Evolutionary conservation across 257 asterid genomes (phyloP), one percentile per base, ranked within the genome.

Genomic region (Voacanga thouarsii): DNA sequence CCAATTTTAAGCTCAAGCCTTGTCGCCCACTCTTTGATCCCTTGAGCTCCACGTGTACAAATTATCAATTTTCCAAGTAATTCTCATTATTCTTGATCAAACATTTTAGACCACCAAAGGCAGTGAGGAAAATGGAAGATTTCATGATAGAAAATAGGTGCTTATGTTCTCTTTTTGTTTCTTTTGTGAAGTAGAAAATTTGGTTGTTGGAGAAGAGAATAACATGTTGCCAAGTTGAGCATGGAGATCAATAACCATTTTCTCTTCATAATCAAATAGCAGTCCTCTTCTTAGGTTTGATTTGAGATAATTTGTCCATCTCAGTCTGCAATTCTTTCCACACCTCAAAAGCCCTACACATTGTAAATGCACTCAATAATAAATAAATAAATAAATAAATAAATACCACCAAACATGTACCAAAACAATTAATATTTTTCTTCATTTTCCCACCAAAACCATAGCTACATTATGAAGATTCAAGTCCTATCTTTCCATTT

Each of bases 181-280:
- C 14, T 18, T 39, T 3, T 53, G 1, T 41, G 8, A 23, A 16
- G 63, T 43, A 12, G 21, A 39, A 41, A 44, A 55, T 26, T 56
- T 45, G 60, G 16, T 23, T 37, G 44, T 14, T 26, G 55, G 19
- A 68, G 63, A 65, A 57, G 57, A 19, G 57, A 37, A 39, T 4
- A 37, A 92, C 99, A 97, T 94, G 88, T 95, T 92, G 72, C 99
- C 99, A 59, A 95, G 97, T 72, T 92, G 96, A 82, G 98, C 94
- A 87, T 92, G 99, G 63, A 95, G 97, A 86, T 95, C 99, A 90
- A 95, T 95, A 23, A 95, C 99, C 92, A 87, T 89, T 43, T 91
- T 92, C 78, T 95, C 99, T 84, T 95, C 99, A 81, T 82, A 80
- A 24, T 95, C 98, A 0, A 98, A 92, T 24, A 95, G 89, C 24